Base-by-base conservation (phyloP, 176 grass and related monocot species). In the Melocanna baccifera region DNA sequence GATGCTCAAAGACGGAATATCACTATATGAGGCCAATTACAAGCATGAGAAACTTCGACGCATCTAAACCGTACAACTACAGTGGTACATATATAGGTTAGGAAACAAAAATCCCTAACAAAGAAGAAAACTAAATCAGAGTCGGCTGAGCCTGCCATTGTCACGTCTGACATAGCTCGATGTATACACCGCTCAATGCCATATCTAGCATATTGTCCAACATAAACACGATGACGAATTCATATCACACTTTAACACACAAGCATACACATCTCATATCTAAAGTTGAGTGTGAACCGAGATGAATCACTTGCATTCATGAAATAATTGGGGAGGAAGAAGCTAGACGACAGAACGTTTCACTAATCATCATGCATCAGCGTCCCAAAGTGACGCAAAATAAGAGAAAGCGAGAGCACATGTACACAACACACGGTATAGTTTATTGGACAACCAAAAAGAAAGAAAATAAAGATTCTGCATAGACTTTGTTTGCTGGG, bases 401-500 rank as follows among this genome's bases (percentile, higher is more conserved):
- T 46, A 37, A 75, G 48, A 85, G 67, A 73, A 19, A 48, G 45
- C 5, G 26, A 57, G 57, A 47, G 64, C 66, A 37, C 85, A 86
- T 81, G 47, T 40, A 30, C 48, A 69, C 82, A 76, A 26, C 71
- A 81, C 70, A 69, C 12, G 3, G 1, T 65, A 59, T 90, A 71
- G 46, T 83, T 42, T 86, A 78, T 73, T 26, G 62, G 45, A 47
- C 72, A 78, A 30, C 45, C 36, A 14, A 52, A 55, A 58, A 37
- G 2, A 16, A 59, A 19, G 30, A 62, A 62, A 67, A 28, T 26
- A 78, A 86, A 87, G 84, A 88, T 79, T 86, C 83, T 26, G 18
- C 73, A 78, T 83, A 86, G 86, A 92, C 83, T 86, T 92, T 82
- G 71, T 89, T 80, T 68, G 83, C 61, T 78, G 36, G 79, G 79